These are phyloP conservation scores for Cotoneaster glaucophyllus DNA, from an alignment of 306 rosid genomes.

Conservation along the genomic window DNA sequence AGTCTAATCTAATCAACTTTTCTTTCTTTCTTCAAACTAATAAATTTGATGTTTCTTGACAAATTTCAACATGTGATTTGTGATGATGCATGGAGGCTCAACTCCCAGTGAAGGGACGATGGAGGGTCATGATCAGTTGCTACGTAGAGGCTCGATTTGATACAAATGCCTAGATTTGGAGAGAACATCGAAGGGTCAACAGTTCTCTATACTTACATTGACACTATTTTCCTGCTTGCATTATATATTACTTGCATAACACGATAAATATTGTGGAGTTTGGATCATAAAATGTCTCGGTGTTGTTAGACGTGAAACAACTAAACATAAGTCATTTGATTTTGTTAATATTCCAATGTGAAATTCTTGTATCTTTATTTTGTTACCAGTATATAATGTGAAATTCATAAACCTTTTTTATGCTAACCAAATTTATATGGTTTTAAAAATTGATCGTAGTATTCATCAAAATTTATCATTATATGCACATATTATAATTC, in stretches of 20 bases:
- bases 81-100: too few relatives aligned
- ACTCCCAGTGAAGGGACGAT: too few relatives aligned
- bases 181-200: background rate
- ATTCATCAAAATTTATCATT: too few relatives aligned
- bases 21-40: background rate
- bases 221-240: too few relatives aligned
- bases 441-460: too few relatives aligned
- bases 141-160: background rate
- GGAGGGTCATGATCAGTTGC: background rate
- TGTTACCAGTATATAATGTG: too few relatives aligned
- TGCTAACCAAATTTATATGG: too few relatives aligned
- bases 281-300: background rate
- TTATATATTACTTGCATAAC: background rate
- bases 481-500: too few relatives aligned
- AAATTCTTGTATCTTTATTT: too few relatives aligned
- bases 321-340: too few relatives aligned
- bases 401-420: too few relatives aligned
- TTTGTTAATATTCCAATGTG: too few relatives aligned
- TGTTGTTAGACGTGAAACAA: background rate
- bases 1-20: background rate
- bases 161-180: background rate
- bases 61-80: background rate
- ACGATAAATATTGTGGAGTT: background rate
- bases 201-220: background rate
- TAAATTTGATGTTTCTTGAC: background rate